Base-by-base conservation (phyloP, 805 yeast species). In the Wickerhamiella spandovensis region DNA sequence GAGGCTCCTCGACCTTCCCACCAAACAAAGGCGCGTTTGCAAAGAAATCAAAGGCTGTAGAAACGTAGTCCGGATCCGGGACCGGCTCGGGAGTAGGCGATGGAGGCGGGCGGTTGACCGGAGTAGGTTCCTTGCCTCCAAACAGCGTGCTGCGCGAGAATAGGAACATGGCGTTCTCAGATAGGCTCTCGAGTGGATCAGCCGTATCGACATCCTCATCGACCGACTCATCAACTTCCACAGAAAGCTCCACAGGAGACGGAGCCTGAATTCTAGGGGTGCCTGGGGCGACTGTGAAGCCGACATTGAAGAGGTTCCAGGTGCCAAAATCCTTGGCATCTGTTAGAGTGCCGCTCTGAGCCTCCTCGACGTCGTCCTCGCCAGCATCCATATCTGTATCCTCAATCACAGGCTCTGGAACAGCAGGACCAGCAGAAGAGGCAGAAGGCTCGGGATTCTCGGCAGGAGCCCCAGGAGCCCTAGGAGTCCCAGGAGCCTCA, bases 231-330 rank as follows among this genome's bases (percentile, higher is more conserved):
- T 15, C 15, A 15, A 4, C 32, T 3, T 28, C 32, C 15, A 12
- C 3, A 12, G 12, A 12, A 9, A 15, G 32, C 32, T 9, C 15
- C 3, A 9, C 15, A 4, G 12, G 15, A 28, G 32, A 6, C 30
- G 30, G 12, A 9, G 32, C 32, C 4, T 28, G 32, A 15, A 12
- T 15, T 4, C 12, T 12, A 12, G 32, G 32, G 15, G 32, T 9
- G 32, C 32, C 32, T 3, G 53, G 53, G 6, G 51, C 53, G 5
- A 57, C 53, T 1, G 51, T 39, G 41, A 57, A 57, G 5, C 59
- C 59, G 25, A 55, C 57, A 12, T 52, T 42, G 45, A 57, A 57
- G 25, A 57, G 48, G 17, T 53, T 55, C 56, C 57, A 56, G 6
- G 35, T 15, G 22, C 52, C 53, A 37, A 17, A n/a, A 44, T 52